Evolutionary conservation across 768 basidiomycete genomes (phyloP), one percentile per base, ranked within the genome.

Genomic region (Dioszegia crocea): DNA sequence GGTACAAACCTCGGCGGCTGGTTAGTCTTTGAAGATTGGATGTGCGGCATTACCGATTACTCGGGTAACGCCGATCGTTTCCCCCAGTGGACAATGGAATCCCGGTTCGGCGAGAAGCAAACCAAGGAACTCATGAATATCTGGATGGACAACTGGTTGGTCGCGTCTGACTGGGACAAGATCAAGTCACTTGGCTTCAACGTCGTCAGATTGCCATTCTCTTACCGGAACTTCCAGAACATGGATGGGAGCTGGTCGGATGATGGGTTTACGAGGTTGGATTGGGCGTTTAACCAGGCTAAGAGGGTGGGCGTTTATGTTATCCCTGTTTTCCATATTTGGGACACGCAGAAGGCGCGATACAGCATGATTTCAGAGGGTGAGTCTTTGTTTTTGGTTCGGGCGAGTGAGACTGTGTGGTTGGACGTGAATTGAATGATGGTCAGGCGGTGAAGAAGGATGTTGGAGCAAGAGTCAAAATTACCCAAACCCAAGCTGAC

Each of bases 1-100:
- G 71, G 71, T 44, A 60, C 57, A 43, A 73, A 73, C 64, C 57
- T 73, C 30, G 71, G 71, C 47, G 71, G 71, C 24, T 73, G 71
- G 71, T 56, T 73, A 47, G 71, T 73, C 17, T 62, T 59, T 44
- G 71, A 73, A 49, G 66, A 73, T 52, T 73, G 71, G 71, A 73
- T 73, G 71, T 64, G 63, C 44, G 71, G 71, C 57, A 73, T 73
- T 39, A 63, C 64, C 47, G 71, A 73, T 62, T 57, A 59, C 44
- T 65, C 65, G 44, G 62, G 58, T 21, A 63, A 57, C 59, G 59
- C 63, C 27, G 71, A 73, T 52, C 65, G 71, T 56, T 69, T 69
- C 65, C 61, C 68, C 33, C 61, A 67, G 31, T 61, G 47, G 46
- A 73, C 71, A 9, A 51, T 73, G 8, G 64, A 65, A 31, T 33